Evolutionary conservation across 2,329 filamentous ascomycete species (phyloP).

Genomic region (Paraconiothyrium sp.): DNA sequence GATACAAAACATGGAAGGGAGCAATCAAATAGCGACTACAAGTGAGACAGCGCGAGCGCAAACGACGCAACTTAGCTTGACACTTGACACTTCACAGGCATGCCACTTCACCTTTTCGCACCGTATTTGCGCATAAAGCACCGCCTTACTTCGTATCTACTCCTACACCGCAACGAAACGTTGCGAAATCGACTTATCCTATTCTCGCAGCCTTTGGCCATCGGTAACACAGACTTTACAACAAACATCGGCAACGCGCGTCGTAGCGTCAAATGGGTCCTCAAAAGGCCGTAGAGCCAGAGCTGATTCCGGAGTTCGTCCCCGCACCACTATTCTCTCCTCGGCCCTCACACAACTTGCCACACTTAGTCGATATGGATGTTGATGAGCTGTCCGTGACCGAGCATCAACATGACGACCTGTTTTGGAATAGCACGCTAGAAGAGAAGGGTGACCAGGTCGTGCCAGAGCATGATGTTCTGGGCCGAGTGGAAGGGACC

Average conservation of each 20-base stretch:
- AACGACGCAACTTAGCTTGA: not conserved
- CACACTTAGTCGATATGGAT: slow-evolving; percentile 4
- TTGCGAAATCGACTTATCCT: not conserved
- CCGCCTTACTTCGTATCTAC: not conserved
- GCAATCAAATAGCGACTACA: not conserved
- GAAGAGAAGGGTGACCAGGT: not conserved
- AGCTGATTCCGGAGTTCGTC: not conserved
- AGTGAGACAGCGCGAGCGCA: slow-evolving; percentile 2
- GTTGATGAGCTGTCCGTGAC: not conserved
- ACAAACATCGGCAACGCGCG: not conserved
- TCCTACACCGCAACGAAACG: not conserved
- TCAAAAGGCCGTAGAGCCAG: not conserved
- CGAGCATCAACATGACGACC: not conserved
- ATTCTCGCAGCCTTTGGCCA: not conserved
- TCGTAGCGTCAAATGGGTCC: not conserved
- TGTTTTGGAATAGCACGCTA: slow-evolving; percentile 16
- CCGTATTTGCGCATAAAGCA: not conserved
- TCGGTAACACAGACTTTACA: not conserved
- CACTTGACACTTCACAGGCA: not conserved
- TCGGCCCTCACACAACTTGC: not conserved
- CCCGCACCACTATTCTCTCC: not conserved
- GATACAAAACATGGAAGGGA: not conserved
- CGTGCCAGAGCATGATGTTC: not conserved
- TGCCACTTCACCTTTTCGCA: not conserved
- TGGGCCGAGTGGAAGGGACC: not conserved